A percentile compares a stretch with the other conserved stretches of the same genome.
These are phyloP conservation scores for Backusella morwellensis DNA, from an alignment of 192 early-diverging fungal species.

Conservation along the genomic window DNA sequence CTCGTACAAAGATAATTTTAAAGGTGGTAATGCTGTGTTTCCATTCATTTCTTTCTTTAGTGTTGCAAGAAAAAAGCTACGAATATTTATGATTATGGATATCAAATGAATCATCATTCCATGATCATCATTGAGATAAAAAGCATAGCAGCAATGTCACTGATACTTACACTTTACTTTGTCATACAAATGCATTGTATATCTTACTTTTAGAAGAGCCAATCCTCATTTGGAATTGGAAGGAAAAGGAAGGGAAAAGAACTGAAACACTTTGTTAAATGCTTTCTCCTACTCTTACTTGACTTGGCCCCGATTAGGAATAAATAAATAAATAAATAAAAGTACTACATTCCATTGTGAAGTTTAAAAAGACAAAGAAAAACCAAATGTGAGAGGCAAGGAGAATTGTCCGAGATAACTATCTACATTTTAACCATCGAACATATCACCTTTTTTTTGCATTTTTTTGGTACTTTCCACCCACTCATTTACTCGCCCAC, in stretches of 20 bases:
- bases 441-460: background rate
- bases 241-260: background rate
- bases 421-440: constrained; percentile 13
- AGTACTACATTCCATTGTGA: background rate
- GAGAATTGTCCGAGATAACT: constrained; percentile 1
- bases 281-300: background rate
- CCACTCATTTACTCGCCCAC: constrained; percentile 4
- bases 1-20: no score
- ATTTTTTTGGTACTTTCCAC: constrained; percentile 10
- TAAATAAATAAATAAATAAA: background rate
- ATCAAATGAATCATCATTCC: no score
- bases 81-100: no score
- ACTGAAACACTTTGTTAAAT: background rate
- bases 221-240: background rate
- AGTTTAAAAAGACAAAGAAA: constrained; percentile 9
- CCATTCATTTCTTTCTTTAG: no score
- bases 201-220: no score
- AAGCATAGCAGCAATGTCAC: no score
- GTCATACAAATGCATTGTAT: no score
- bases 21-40: no score
- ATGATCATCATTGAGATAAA: no score
- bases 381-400: background rate
- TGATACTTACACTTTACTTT: no score
- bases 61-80: no score
- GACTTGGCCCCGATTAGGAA: background rate